phyloP scores from a whole-genome alignment of 2,329 filamentous ascomycete genomes.

The Zalaria sp. region DNA sequence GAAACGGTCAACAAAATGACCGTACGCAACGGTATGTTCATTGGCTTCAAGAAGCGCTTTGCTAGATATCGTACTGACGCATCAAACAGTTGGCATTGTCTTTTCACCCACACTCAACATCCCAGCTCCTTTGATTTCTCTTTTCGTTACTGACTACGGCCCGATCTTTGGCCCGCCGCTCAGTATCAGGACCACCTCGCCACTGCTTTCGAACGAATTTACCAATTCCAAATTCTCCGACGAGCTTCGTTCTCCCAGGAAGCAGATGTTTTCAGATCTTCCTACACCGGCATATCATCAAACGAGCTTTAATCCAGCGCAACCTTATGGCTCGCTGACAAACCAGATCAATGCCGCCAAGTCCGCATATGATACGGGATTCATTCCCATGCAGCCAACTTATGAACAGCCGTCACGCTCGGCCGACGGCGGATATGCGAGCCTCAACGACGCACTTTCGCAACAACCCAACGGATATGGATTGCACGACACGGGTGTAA shows the following conservation, averaged over 20 bases:
- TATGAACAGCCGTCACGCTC: constrained; percentile 5
- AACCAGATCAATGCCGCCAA: background rate
- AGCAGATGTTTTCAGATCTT: constrained; percentile 53
- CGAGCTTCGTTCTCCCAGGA: constrained; percentile 48
- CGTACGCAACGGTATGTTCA: constrained; percentile 56
- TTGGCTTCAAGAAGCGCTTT: background rate
- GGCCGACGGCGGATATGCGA: constrained; percentile 18
- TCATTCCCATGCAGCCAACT: constrained; percentile 17
- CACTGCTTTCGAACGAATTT: constrained; percentile 18
- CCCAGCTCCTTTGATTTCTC: constrained; percentile 81
- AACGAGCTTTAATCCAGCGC: background rate
- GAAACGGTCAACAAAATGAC: constrained; percentile 94
- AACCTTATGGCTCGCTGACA: background rate
- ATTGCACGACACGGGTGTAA: background rate
- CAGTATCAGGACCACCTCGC: constrained; percentile 27
- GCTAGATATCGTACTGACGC: constrained; percentile 8
- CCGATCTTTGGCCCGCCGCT: constrained; percentile 61
- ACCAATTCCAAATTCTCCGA: constrained; percentile 33
- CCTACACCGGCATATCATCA: constrained; percentile 34
- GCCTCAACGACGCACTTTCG: constrained; percentile 18
- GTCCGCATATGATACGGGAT: constrained; percentile 12
- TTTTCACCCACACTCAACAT: constrained; percentile 97
- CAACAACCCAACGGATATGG: background rate
- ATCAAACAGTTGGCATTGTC: constrained; percentile 64
- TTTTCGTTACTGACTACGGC: constrained; percentile 83